These are phyloP conservation scores for Microdochium paspali DNA, from an alignment of 2,329 filamentous ascomycete genomes.

Conservation along the genomic window DNA sequence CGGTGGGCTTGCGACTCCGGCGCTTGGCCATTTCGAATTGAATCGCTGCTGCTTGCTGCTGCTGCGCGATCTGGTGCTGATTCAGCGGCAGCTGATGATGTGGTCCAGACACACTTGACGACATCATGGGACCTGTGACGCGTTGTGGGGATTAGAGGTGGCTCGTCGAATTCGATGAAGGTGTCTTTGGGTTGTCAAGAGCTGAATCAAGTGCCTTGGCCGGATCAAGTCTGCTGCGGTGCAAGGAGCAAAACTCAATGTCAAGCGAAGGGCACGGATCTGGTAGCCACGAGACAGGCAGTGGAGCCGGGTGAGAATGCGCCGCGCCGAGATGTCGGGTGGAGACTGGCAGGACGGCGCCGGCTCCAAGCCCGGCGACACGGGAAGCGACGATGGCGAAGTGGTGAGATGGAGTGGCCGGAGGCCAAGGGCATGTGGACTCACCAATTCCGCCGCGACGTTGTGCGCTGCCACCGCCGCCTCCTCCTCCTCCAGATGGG, in stretches of 20 bases:
- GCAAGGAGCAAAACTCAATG: not conserved
- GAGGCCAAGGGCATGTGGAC: conserved; percentile 7
- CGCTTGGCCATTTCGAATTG: conserved; percentile 62
- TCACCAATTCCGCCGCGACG: conserved; percentile 45
- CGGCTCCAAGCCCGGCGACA: not conserved
- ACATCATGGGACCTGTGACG: conserved; percentile 44
- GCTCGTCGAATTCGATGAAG: not conserved
- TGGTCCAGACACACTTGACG: conserved; percentile 27
- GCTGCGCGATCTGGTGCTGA: conserved; percentile 40
- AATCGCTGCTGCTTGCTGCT: conserved; percentile 40
- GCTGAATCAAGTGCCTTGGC: not conserved
- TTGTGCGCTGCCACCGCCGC: conserved; percentile 13
- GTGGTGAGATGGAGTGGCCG: not conserved
- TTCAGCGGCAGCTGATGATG: conserved; percentile 42
- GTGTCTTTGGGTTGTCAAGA: not conserved
- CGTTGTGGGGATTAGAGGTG: conserved; percentile 8
- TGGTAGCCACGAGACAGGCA: not conserved
- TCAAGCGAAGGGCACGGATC: not conserved
- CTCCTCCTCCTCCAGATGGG: conserved; percentile 20
- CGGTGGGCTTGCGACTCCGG: conserved; percentile 80
- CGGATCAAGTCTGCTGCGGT: not conserved
- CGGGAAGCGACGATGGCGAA: not conserved
- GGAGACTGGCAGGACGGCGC: not conserved
- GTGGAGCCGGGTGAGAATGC: not conserved
- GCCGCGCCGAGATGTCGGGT: not conserved